A percentile compares a stretch with the other conserved stretches of the same genome.
Conservation (phyloP, 148 eudicot genomes). For the Camellia granthamiana region DNA sequence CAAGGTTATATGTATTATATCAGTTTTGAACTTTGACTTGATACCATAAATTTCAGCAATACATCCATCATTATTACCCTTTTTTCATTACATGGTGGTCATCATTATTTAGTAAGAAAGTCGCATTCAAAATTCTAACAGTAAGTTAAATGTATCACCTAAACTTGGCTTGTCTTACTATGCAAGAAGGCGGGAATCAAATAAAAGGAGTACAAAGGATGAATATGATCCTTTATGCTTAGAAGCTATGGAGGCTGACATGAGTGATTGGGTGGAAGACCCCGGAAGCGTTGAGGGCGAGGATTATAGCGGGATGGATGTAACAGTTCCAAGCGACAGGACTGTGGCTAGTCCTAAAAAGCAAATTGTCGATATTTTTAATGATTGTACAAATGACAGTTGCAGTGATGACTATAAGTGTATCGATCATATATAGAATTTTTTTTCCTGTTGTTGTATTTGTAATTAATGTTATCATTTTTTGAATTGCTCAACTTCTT, state of each 20-base stretch:
- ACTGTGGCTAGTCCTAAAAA: not conserved
- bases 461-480: not conserved
- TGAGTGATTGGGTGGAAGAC: slow-evolving; percentile 24
- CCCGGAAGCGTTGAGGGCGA: slow-evolving; percentile 8
- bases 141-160: not conserved
- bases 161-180: not conserved
- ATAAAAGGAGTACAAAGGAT: not conserved
- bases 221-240: slow-evolving; percentile 9
- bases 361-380: slow-evolving; percentile 6
- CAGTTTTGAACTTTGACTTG: not conserved
- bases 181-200: slow-evolving; percentile 16
- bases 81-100: not conserved
- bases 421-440: not conserved
- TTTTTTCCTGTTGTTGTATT: not conserved
- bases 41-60: not conserved
- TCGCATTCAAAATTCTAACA: not conserved
- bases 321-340: not conserved
- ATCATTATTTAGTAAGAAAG: not conserved
- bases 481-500: not conserved
- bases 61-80: not conserved
- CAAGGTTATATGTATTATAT: not conserved
- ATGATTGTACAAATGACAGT: slow-evolving; percentile 11
- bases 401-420: not conserved
- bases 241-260: slow-evolving; percentile 14
- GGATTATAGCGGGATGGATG: slow-evolving; percentile 9